Evolutionary conservation across 1,139 yeast species (phyloP).

Genomic region (Zygotorulaspora mrakii): DNA sequence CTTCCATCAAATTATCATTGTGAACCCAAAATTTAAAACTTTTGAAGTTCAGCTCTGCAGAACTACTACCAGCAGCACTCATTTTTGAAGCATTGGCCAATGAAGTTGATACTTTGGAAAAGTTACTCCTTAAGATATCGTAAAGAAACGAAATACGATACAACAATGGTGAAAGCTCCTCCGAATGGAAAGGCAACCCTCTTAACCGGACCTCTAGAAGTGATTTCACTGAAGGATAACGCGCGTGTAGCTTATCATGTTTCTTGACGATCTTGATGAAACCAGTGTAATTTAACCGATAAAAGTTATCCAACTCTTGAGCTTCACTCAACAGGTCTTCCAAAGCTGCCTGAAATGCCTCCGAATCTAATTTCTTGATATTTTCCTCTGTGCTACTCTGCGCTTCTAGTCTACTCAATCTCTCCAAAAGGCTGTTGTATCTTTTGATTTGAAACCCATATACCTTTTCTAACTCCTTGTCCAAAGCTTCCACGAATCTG

Average conservation of each 20-base stretch:
- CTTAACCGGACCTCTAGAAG: conserved; percentile 81
- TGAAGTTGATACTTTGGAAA: conserved; percentile 29
- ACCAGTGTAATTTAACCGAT: conserved; percentile 89
- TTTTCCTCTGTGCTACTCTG: conserved; percentile 36
- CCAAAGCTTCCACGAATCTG: conserved; percentile 74
- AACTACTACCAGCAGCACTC: conserved; percentile 26
- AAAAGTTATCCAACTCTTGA: conserved; percentile 83
- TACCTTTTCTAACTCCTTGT: conserved; percentile 86
- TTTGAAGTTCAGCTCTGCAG: conserved; percentile 54
- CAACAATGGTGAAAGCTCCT: conserved; percentile 88
- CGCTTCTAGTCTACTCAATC: conserved; percentile 61
- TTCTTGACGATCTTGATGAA: conserved; percentile 91
- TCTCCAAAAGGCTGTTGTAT: conserved; percentile 64
- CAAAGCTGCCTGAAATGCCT: conserved; percentile 54
- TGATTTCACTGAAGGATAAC: conserved; percentile 78
- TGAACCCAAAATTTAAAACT: conserved; percentile 94
- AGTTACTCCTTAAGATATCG: conserved; percentile 58
- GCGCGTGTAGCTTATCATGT: conserved; percentile 85
- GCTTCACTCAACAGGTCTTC: conserved; percentile 74
- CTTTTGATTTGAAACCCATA: conserved; percentile 75
- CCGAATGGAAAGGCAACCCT: conserved; percentile 87
- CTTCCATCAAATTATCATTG: conserved; percentile 94
- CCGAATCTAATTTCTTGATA: conserved; percentile 30
- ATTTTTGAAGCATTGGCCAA: conserved; percentile 33
- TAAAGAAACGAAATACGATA: conserved; percentile 79